A percentile compares a stretch with the other conserved stretches of the same genome.
Conservation (phyloP, 768 basidiomycete genomes). For the Psilocybe subaeruginosa region DNA sequence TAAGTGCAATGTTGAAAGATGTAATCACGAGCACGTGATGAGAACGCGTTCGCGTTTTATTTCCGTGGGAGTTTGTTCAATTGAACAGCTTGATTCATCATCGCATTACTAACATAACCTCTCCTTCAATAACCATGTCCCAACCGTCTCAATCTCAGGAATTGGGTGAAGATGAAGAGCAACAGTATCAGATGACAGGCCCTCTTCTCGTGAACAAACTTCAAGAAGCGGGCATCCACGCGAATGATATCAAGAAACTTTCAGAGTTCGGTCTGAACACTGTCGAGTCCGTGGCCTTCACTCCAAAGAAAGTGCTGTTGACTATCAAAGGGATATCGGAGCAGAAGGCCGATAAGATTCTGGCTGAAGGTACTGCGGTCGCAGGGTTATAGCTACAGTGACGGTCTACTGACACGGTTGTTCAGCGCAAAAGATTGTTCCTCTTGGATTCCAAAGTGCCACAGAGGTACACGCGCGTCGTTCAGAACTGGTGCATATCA, state of each 20-base stretch:
- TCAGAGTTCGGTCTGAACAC: constrained; percentile 91
- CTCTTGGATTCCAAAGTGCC: constrained; percentile 96
- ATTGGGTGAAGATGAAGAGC: constrained; percentile 46
- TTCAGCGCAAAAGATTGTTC: constrained; percentile 92
- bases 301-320: constrained; percentile 90
- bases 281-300: constrained; percentile 94
- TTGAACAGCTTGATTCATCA: constrained; percentile 2
- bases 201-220: constrained; percentile 85
- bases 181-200: constrained; percentile 66
- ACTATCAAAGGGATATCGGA: constrained; percentile 97
- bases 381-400: neutral
- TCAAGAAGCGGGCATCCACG: constrained; percentile 86
- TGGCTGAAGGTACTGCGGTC: constrained; percentile 77
- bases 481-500: constrained; percentile 94
- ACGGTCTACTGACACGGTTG: constrained; percentile 5
- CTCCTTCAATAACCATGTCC: constrained; percentile 44
- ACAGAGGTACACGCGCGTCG: constrained; percentile 96
- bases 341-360: constrained; percentile 95
- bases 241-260: constrained; percentile 95
- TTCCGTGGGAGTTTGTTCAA: constrained; percentile 24
- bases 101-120: neutral
- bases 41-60: constrained; percentile 30
- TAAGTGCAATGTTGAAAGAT: too few relatives aligned
- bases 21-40: constrained; percentile 30
- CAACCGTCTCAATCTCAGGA: constrained; percentile 52